A percentile compares a stretch with the other conserved stretches of the same genome.
phyloP scores from a whole-genome alignment of 495 filamentous ascomycete genomes.

The Usnea hakonensis region DNA sequence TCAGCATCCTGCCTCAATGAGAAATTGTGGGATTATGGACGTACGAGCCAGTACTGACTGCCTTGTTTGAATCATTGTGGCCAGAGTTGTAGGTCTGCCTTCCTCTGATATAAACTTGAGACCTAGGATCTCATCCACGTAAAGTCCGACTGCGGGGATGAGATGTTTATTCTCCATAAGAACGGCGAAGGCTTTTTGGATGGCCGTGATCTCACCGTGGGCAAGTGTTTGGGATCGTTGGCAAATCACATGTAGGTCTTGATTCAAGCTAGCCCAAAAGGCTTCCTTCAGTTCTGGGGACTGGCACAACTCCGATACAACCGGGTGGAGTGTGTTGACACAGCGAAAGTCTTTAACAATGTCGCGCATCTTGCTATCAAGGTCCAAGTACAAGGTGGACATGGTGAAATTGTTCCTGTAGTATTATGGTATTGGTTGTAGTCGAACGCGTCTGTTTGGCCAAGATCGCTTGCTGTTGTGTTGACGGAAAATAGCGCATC shows the following conservation, averaged over 20 bases:
- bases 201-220: constrained; percentile 37
- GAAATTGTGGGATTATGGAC: not conserved
- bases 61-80: constrained; percentile 19
- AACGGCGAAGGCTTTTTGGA: constrained; percentile 33
- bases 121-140: constrained; percentile 35
- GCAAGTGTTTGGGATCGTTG: constrained; percentile 33
- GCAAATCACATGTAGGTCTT: constrained; percentile 24
- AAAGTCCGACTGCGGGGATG: constrained; percentile 33
- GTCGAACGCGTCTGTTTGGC: not conserved
- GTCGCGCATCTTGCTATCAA: constrained; percentile 2
- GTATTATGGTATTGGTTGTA: not conserved
- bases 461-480: not conserved
- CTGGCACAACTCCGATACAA: constrained; percentile 8
- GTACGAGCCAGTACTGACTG: constrained; percentile 22
- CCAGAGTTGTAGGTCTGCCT: constrained; percentile 14
- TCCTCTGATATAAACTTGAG: constrained; percentile 22
- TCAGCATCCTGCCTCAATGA: not conserved
- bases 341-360: constrained; percentile 6
- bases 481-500: not conserved
- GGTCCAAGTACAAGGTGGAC: not conserved
- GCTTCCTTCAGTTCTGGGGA: constrained; percentile 6
- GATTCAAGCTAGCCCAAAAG: constrained; percentile 10
- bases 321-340: constrained; percentile 12
- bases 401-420: not conserved
- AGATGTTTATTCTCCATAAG: constrained; percentile 30